Percentiles rank a stretch among this genome's conserved stretches.
phyloP scores from a whole-genome alignment of 192 early-diverging fungal species.

The Backusella luteola region DNA sequence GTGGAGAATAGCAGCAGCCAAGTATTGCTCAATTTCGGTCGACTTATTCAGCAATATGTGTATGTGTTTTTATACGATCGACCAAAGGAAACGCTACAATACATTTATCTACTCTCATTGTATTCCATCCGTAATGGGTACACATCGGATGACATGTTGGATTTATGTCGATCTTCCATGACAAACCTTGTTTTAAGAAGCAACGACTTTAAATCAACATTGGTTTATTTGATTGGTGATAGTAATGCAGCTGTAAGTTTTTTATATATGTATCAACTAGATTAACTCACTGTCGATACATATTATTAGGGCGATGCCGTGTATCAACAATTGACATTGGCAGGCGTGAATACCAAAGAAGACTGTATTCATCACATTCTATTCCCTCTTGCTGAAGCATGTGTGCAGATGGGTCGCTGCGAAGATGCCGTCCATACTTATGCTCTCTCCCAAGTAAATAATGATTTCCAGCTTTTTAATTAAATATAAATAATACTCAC shows the following conservation, averaged over 20 bases:
- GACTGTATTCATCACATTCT: conserved; percentile 70
- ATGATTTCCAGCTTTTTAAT: too few relatives aligned
- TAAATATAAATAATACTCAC: background rate
- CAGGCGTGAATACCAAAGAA: conserved; percentile 53
- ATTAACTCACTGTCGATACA: background rate
- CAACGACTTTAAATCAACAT: conserved; percentile 54
- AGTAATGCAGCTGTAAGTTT: conserved; percentile 31
- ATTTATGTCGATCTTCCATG: conserved; percentile 49
- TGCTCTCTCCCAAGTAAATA: conserved; percentile 60
- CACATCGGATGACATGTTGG: conserved; percentile 46
- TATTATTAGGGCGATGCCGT: conserved; percentile 50
- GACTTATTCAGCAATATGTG: conserved; percentile 41
- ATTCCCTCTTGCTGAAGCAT: conserved; percentile 65
- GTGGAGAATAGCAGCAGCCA: background rate
- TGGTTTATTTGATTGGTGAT: conserved; percentile 38
- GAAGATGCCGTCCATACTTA: conserved; percentile 76
- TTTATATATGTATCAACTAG: too few relatives aligned
- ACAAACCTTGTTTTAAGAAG: conserved; percentile 61
- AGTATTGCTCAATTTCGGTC: conserved; percentile 49
- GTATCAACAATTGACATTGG: conserved; percentile 65
- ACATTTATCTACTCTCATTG: conserved; percentile 59
- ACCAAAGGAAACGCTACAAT: conserved; percentile 58
- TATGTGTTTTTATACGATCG: conserved; percentile 21
- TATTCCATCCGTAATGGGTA: conserved; percentile 43
- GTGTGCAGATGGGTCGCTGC: conserved; percentile 65